A percentile compares a stretch with the other conserved stretches of the same genome.
phyloP scores from a whole-genome alignment of 2,329 filamentous ascomycete genomes.

The Cordyceps fumosorosea region DNA sequence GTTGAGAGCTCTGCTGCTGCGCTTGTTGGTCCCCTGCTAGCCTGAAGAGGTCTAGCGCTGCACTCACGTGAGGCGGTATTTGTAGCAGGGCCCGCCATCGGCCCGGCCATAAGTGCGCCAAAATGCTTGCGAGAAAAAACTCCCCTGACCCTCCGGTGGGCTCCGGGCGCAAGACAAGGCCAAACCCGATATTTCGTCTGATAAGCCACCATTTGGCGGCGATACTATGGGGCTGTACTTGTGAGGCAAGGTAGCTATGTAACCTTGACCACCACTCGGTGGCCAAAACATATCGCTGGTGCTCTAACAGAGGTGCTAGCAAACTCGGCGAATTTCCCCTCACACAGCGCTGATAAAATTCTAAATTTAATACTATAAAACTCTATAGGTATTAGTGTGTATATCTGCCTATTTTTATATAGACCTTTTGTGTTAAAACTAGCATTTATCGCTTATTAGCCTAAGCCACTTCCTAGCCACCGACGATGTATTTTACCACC shows the following conservation, averaged over 20 bases:
- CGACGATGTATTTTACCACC: too few relatives aligned
- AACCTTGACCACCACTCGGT: background rate
- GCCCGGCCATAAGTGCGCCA: background rate
- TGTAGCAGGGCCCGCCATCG: background rate
- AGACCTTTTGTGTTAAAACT: too few relatives aligned
- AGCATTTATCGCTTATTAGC: too few relatives aligned
- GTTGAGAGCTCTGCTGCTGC: conserved; percentile 27
- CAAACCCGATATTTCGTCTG: conserved; percentile 11
- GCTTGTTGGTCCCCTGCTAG: conserved; percentile 33
- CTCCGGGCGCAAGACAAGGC: conserved; percentile 4
- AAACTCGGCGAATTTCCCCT: too few relatives aligned
- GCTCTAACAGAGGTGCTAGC: too few relatives aligned
- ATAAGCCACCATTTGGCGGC: background rate
- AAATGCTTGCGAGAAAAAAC: conserved; percentile 5
- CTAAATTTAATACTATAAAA: too few relatives aligned
- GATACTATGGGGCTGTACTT: background rate
- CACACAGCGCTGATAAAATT: too few relatives aligned
- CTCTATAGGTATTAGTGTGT: too few relatives aligned
- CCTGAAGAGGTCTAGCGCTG: conserved; percentile 20
- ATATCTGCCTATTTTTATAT: too few relatives aligned
- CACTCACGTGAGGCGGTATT: conserved; percentile 20
- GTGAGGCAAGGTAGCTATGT: background rate
- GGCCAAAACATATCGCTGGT: too few relatives aligned
- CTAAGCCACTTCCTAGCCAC: too few relatives aligned
- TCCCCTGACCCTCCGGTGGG: conserved; percentile 13